phyloP scores from a whole-genome alignment of 2,329 filamentous ascomycete genomes.

The Sporothrix curviconia region DNA sequence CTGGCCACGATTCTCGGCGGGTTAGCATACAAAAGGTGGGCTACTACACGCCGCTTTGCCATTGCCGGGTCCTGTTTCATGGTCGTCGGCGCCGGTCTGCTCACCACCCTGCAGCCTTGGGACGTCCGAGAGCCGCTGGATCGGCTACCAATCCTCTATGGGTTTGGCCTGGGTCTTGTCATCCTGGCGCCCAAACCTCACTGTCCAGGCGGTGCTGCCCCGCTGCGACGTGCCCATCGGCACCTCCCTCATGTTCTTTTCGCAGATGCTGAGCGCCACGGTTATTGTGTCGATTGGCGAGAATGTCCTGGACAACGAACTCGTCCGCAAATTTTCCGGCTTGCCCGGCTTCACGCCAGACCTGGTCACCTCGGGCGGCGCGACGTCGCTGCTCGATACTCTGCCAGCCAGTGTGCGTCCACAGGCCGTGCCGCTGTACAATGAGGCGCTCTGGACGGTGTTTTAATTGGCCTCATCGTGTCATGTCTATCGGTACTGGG shows the following conservation, averaged over 20 bases:
- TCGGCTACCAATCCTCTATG: constrained; percentile 40
- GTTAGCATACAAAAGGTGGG: constrained; percentile 32
- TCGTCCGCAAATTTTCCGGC: constrained; percentile 28
- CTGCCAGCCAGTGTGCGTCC: constrained; percentile 21
- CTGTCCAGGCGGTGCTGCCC: constrained; percentile 40
- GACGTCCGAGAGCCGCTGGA: constrained; percentile 24
- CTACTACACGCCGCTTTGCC: constrained; percentile 40
- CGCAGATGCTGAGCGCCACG: constrained; percentile 39
- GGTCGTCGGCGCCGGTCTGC: constrained; percentile 36
- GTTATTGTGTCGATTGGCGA: constrained; percentile 41
- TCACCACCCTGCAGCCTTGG: constrained; percentile 32
- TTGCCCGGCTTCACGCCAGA: constrained; percentile 25
- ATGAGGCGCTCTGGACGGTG: constrained; percentile 48
- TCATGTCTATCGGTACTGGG: constrained; percentile 48
- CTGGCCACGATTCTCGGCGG: constrained; percentile 34
- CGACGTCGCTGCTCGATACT: constrained; percentile 18
- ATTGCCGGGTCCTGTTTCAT: constrained; percentile 32
- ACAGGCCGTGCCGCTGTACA: constrained; percentile 44
- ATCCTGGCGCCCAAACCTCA: constrained; percentile 40
- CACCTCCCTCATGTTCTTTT: constrained; percentile 38
- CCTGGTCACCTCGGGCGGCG: constrained; percentile 18
- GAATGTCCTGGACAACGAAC: constrained; percentile 38
- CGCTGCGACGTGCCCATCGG: constrained; percentile 36
- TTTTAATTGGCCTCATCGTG: constrained; percentile 55
- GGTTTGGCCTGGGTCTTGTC: constrained; percentile 38